phyloP scores from a whole-genome alignment of 495 filamentous ascomycete species.

The Lichenothelia convexa region DNA sequence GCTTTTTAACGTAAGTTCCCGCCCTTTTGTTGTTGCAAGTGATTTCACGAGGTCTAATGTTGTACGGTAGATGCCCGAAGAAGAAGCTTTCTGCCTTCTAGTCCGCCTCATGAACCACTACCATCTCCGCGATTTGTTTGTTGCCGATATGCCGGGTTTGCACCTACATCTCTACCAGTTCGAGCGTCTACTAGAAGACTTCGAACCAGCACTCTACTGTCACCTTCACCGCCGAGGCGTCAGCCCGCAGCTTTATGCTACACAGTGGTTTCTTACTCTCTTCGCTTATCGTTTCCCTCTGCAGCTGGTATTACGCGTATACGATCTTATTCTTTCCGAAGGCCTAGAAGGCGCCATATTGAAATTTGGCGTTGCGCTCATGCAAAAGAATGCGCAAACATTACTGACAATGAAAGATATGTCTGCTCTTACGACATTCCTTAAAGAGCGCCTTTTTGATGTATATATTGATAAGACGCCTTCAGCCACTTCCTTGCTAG shows the following conservation, averaged over 20 bases:
- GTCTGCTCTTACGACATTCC: slow-evolving; percentile 62
- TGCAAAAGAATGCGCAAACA: slow-evolving; percentile 72
- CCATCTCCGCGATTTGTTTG: slow-evolving; percentile 78
- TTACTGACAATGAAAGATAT: slow-evolving; percentile 86
- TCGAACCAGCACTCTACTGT: slow-evolving; percentile 86
- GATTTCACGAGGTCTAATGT: no score
- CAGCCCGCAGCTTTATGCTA: slow-evolving; percentile 82
- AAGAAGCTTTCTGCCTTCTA: slow-evolving; percentile 86
- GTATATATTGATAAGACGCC: slow-evolving; percentile 90
- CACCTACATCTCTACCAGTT: slow-evolving; percentile 90
- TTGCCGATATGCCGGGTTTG: slow-evolving; percentile 89
- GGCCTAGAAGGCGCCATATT: slow-evolving; percentile 77
- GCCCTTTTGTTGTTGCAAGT: no score
- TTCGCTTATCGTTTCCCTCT: slow-evolving; percentile 97
- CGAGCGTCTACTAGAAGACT: slow-evolving; percentile 82
- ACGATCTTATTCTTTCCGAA: slow-evolving; percentile 91
- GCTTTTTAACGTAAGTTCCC: slow-evolving; percentile 64
- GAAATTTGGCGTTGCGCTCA: slow-evolving; percentile 83
- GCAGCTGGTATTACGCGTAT: slow-evolving; percentile 87
- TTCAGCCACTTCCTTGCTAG: slow-evolving; percentile 68
- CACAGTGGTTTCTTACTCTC: slow-evolving; percentile 97
- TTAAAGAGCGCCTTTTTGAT: slow-evolving; percentile 90
- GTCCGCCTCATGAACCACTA: slow-evolving; percentile 96
- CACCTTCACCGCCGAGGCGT: slow-evolving; percentile 80
- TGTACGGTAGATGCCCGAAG: slow-evolving; percentile 82